phyloP scores from a whole-genome alignment of 179 eudicot genomes.

The Actinidia polygama region DNA sequence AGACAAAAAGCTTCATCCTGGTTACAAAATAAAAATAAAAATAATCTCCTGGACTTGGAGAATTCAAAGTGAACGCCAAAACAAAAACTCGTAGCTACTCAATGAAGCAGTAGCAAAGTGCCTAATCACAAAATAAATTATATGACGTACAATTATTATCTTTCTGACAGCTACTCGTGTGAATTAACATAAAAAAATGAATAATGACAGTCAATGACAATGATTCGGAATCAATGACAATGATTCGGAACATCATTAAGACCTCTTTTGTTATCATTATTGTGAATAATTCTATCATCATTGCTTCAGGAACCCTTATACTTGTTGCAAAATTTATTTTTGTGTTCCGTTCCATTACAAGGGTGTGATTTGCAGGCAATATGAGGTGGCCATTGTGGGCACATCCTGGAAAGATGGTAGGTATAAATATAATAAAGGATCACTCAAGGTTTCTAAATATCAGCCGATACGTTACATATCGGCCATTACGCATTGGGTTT shows the following conservation, averaged over 20 bases:
- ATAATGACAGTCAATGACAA: background rate
- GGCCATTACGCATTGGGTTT: no score
- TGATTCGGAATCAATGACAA: background rate
- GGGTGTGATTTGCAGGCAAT: no score
- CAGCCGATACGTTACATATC: no score
- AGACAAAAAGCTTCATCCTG: constrained; percentile 1
- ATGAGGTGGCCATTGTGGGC: no score
- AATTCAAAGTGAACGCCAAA: no score
- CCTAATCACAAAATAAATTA: no score
- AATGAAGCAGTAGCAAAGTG: no score
- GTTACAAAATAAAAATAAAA: background rate
- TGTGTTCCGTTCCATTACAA: background rate
- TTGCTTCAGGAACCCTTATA: background rate
- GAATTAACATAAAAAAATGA: background rate
- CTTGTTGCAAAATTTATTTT: background rate
- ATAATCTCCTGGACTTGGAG: background rate
- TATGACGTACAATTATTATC: background rate
- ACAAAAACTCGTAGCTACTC: no score
- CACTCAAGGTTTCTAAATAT: no score
- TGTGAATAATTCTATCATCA: background rate
- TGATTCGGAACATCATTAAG: background rate
- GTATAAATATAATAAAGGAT: no score
- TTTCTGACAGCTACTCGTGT: background rate
- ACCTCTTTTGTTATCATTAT: background rate
- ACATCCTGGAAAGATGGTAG: no score